Conservation (phyloP, 257 asterid genomes). For the Paraleonurus japonicus region DNA sequence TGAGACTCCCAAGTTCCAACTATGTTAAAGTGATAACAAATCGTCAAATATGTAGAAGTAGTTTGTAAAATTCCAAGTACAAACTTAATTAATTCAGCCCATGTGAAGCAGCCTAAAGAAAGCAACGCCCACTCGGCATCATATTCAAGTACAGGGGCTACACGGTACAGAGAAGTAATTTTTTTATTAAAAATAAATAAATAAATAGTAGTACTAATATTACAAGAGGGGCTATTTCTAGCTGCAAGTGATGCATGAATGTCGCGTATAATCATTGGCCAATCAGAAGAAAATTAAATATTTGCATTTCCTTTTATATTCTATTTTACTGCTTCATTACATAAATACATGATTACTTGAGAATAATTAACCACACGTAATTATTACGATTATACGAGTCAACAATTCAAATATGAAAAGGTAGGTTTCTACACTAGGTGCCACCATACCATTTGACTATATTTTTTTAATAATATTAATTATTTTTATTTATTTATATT, state of each 20-base stretch:
- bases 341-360: not conserved
- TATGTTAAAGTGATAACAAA: slow-evolving; percentile 1
- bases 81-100: slow-evolving; percentile 19
- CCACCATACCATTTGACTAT: too few relatives aligned
- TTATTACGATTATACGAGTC: not conserved
- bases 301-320: not conserved
- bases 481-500: too few relatives aligned
- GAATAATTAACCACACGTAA: not conserved
- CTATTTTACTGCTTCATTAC: not conserved
- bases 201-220: not conserved
- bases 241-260: slow-evolving; percentile 27
- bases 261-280: slow-evolving; percentile 33
- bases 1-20: not conserved
- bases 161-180: not conserved
- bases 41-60: not conserved
- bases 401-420: too few relatives aligned
- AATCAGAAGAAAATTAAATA: not conserved
- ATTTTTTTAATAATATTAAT: too few relatives aligned
- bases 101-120: slow-evolving; percentile 22
- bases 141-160: slow-evolving; percentile 17
- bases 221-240: not conserved
- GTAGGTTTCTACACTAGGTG: too few relatives aligned
- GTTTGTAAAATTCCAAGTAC: not conserved
- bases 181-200: not conserved
- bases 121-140: slow-evolving; percentile 2